Evolutionary conservation across 169 alveolate genomes (phyloP), one percentile per base, ranked within the genome.

Genomic region (Perkinsus chesapeaki): DNA sequence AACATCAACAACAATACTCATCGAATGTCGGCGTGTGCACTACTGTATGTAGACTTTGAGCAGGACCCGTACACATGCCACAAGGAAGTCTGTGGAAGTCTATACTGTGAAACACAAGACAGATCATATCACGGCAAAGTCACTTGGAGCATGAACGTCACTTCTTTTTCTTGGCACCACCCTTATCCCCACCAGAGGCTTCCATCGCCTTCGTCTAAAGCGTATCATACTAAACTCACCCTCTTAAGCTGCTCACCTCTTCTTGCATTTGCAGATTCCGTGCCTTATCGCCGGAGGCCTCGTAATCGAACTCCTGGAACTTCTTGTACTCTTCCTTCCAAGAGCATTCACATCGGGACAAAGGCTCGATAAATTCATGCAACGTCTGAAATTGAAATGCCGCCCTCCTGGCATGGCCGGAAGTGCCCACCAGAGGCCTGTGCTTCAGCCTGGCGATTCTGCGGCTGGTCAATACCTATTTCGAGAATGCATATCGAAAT

Each of bases 341-440:
- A 92, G 95, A 94, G 94, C 92, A 94, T 27, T 94, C 60, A 38
- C 93, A 91, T 37, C 95, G 94, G 12, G 94, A 92, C 34, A 94
- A 91, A 0, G 94, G 94, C 19, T 91, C 93, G 0, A 92, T 48
- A 72, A 93, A 43, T 91, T 93, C 96, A 39, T 82, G 39, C 72
- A 93, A 92, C 92, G 92, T 92, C 93, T 91, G 39, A 0, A 91
- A 91, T 27, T 31, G 73, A 23, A 39, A 73, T 92, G 7, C 73
- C 90, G 19, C 38, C 60, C 3, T 31, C 9, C 43, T 91, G 73
- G 27, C 47, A 39, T 0, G 39, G 73, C 1, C 20, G 37, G 37
- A 92, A 73, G 48, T 73, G 47, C 91, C 39, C 72, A 39, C 91
- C 92, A 12, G 31, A n/a, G 47, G 91, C 73, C 27, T 73, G 48